Base-by-base conservation (phyloP, 805 yeast genomes). In the Saccharomyces eubayanus region DNA sequence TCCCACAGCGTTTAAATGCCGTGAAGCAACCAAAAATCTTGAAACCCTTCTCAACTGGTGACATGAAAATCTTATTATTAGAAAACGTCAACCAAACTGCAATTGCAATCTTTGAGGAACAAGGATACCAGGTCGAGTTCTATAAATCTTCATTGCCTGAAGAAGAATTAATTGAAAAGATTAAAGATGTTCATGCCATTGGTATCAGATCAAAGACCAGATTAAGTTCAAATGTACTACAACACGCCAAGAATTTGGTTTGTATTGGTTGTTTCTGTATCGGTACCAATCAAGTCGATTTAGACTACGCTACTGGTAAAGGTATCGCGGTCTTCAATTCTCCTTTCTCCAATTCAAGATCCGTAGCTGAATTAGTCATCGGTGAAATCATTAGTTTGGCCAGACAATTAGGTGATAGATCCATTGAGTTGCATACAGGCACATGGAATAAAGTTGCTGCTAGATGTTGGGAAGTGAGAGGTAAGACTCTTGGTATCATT, bases 381-480 rank as follows among this genome's bases (percentile, higher is more conserved):
- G 96, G 94, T 61, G 97, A 94, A 76, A 84, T 94, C 69, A 89
- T 94, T 70, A 77, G 94, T 48, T 79, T 94, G 66, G 96, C 99
- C 29, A 86, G 99, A 77, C 99, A 94, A 77, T 74, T 92, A 58
- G 96, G 97, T 67, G 99, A 94, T 73, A 85, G 99, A 75, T 89
- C 96, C 36, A 85, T 86, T 61, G 99, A 94, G 77, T 71, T 94
- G 77, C 99, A 92, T 77, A 81, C 92, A 53, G 97, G 97, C 60
- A 84, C 92, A 58, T 94, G 99, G 99, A 94, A 94, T 78, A 94
- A 94, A 77, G 97, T 92, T 63, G 78, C 87, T 65, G 79, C 89
- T 61, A 90, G 82, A 73, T 94, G 99, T 77, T 94, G 98, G 98
- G 99, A 94, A 76, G 91, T 94, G 63, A 87, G 99, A 77, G 99